Evolutionary conservation across 768 basidiomycete genomes (phyloP).

Genomic region (Pulveroboletus sp.): DNA sequence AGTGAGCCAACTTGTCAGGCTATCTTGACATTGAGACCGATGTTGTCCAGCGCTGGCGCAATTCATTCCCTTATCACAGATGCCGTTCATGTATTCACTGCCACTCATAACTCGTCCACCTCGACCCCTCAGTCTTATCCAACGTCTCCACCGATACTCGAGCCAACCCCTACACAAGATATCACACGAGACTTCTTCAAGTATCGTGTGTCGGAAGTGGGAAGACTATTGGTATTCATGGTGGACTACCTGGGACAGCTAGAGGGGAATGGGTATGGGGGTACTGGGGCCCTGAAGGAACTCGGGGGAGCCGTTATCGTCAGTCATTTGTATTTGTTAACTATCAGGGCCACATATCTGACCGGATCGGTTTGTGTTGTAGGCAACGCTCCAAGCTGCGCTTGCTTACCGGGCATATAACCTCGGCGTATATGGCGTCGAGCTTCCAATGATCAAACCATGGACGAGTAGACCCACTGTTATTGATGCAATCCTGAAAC

Average conservation of each 20-base stretch:
- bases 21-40: not conserved
- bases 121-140: conserved; percentile 11
- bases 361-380: not conserved
- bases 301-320: conserved; percentile 55
- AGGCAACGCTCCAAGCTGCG: conserved; percentile 73
- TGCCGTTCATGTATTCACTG: conserved; percentile 66
- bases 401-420: conserved; percentile 72
- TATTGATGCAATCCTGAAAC: conserved; percentile 61
- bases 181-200: conserved; percentile 83
- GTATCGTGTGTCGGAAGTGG: conserved; percentile 59
- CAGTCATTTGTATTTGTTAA: conserved; percentile 20
- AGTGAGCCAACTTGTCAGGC: conserved; percentile 37
- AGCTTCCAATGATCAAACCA: conserved; percentile 61
- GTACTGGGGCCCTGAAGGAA: conserved; percentile 30
- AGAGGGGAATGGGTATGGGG: conserved; percentile 22
- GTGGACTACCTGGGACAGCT: conserved; percentile 26
- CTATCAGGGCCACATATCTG: not conserved
- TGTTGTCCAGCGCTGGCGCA: conserved; percentile 44
- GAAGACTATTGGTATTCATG: conserved; percentile 60
- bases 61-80: conserved; percentile 63
- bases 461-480: conserved; percentile 77
- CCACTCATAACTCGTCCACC: conserved; percentile 21
- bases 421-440: conserved; percentile 70
- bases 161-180: conserved; percentile 57
- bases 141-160: conserved; percentile 36